These are phyloP conservation scores for Logfia minima DNA, from an alignment of 129 eudicot genomes.

Conservation along the genomic window DNA sequence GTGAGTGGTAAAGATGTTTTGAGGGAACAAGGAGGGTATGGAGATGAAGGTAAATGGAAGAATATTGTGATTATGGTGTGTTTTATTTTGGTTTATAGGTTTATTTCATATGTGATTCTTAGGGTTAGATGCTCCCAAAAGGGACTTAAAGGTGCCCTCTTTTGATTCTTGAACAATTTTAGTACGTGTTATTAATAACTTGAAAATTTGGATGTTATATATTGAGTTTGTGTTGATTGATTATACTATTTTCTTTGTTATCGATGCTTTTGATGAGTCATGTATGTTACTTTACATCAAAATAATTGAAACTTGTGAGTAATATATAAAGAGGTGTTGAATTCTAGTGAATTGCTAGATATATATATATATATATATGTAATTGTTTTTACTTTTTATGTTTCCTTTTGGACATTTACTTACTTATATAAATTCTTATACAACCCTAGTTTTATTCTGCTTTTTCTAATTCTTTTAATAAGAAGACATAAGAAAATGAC, in stretches of 20 bases:
- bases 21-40: constrained; percentile 72
- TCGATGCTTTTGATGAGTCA: neutral
- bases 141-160: constrained; percentile 47
- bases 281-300: too few relatives aligned
- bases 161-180: constrained; percentile 16
- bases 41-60: constrained; percentile 68
- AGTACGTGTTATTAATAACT: neutral
- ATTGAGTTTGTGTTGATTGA: neutral
- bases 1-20: constrained; percentile 78
- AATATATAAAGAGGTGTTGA: too few relatives aligned
- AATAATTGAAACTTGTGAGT: neutral
- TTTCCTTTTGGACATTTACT: too few relatives aligned
- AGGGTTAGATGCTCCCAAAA: constrained; percentile 80
- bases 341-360: too few relatives aligned
- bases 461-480: too few relatives aligned
- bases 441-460: neutral
- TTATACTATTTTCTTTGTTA: neutral
- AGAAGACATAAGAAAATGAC: neutral
- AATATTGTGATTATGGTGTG: constrained; percentile 81
- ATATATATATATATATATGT: too few relatives aligned
- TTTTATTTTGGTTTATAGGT: constrained; percentile 87
- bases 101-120: constrained; percentile 79
- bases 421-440: too few relatives aligned
- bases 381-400: too few relatives aligned
- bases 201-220: constrained; percentile 11